A percentile compares a stretch with the other conserved stretches of the same genome.
These are phyloP conservation scores for Cordyceps fumosorosea DNA, from an alignment of 2,329 filamentous ascomycete genomes.

Conservation along the genomic window DNA sequence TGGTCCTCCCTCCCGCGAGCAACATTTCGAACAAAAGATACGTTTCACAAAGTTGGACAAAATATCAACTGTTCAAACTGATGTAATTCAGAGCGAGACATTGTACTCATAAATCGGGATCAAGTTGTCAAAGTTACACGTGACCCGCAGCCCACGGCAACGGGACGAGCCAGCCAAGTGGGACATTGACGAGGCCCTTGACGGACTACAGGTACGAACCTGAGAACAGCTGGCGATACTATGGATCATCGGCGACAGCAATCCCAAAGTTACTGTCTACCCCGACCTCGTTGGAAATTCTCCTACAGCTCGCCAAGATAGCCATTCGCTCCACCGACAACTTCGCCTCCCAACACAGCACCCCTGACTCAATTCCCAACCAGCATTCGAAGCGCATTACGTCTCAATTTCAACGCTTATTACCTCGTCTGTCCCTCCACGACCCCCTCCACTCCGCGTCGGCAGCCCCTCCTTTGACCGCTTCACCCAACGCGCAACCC, in stretches of 20 bases:
- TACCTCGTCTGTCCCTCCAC: not conserved
- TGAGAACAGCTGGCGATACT: not conserved
- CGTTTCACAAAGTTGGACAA: no score
- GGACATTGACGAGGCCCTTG: not conserved
- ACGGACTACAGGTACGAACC: not conserved
- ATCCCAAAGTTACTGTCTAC: not conserved
- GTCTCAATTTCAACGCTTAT: not conserved
- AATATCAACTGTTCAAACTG: no score
- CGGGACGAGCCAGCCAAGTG: conserved; percentile 1
- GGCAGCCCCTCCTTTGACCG: conserved; percentile 11
- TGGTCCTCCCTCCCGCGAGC: no score
- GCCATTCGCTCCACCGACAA: not conserved
- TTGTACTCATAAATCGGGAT: no score
- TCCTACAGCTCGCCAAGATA: not conserved
- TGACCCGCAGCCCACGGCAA: conserved; percentile 12
- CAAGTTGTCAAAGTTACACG: not conserved
- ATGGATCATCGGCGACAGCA: not conserved
- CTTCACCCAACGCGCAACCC: conserved; percentile 2
- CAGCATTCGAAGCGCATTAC: not conserved
- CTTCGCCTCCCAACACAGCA: not conserved
- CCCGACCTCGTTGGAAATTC: not conserved
- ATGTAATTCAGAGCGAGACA: no score
- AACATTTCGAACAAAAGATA: no score
- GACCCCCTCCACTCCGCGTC: conserved; percentile 9
- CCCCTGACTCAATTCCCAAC: not conserved